Conservation (phyloP, 495 filamentous ascomycete species). For the Talaromyces wortmannii region DNA sequence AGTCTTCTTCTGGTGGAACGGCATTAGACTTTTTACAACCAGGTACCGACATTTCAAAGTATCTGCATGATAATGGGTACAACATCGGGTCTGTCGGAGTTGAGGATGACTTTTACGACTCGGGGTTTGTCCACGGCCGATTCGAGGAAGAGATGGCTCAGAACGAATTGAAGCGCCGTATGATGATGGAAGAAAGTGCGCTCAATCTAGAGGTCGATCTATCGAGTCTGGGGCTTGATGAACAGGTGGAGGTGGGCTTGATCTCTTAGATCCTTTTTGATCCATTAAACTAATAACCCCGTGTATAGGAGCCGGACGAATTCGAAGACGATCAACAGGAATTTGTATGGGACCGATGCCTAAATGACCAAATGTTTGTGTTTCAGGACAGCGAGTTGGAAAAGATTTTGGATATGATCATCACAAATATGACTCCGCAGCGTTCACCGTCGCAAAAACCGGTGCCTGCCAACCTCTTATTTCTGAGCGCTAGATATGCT, state of each 20-base stretch:
- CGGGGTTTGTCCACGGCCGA: conserved; percentile 82
- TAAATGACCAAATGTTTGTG: conserved; percentile 99
- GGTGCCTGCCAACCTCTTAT: conserved; percentile 94
- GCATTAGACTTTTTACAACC: conserved; percentile 93
- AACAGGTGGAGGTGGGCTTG: conserved; percentile 77
- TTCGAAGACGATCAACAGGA: conserved; percentile 85
- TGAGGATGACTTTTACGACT: conserved; percentile 92
- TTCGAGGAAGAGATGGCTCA: conserved; percentile 98
- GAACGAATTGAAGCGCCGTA: conserved; percentile 88
- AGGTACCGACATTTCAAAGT: conserved; percentile 93
- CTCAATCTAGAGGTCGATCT: conserved; percentile 95
- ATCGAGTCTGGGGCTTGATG: conserved; percentile 91
- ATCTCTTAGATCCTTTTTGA: conserved; percentile 6
- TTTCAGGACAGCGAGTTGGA: conserved; percentile 93
- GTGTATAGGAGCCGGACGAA: conserved; percentile 61
- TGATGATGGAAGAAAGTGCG: conserved; percentile 99
- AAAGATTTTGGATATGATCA: conserved; percentile 86
- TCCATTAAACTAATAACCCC: background rate
- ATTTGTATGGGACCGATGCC: conserved; percentile 93
- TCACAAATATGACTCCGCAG: conserved; percentile 97
- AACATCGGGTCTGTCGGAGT: conserved; percentile 79
- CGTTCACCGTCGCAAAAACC: conserved; percentile 94
- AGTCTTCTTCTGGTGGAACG: conserved; percentile 89
- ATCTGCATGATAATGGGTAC: conserved; percentile 90
- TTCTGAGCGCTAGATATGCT: conserved; percentile 90